Evolutionary conservation across 1,139 yeast species (phyloP), one percentile per base, ranked within the genome.

Genomic region (Dujonia santamariae): DNA sequence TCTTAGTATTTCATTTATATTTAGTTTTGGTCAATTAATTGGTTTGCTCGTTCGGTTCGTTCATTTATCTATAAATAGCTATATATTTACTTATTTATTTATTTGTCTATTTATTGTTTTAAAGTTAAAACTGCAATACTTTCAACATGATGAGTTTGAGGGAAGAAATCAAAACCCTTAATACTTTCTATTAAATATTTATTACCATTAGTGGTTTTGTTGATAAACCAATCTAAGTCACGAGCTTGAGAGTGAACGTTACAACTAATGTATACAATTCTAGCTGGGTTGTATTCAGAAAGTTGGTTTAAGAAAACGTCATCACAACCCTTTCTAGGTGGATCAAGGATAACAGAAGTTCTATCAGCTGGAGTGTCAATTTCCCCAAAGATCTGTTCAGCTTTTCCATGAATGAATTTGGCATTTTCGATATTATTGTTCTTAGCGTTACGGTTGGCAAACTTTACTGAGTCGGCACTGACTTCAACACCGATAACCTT

Each of bases 161-260:
- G 98, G 69, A 92, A 92, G 61, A 92, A 90, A 59, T 92, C 98
- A 60, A 92, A 92, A 1, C 98, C 98, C 51, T 90, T 78, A 26
- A 92, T 71, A 45, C 92, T 82, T 47, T 85, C 96, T 34, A 92
- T 75, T 40, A 62, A 64, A 62, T 87, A 92, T 24, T 71, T 51
- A 4, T 53, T 46, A 3, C 92, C 90, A 45, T 77, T 78, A 19
- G 63, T 72, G 4, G 92, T 82, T 32, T 78, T 70, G 42, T 75
- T 76, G 39, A 90, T 60, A 51, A 92, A 83, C 69, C 82, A 88
- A 45, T 87, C 94, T 32, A 92, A 61, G 56, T 92, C 98, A 50
- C 97, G 69, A 4, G 97, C 97, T 60, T 92, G 98, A 8, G 97
- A 87, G 60, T 92, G 97, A 34, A 92, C 98, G 55, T 94, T 92